Percentiles rank a stretch among this genome's conserved stretches.
Evolutionary conservation across 129 eudicot species (phyloP).

Genomic region (Tanacetum coccineum): DNA sequence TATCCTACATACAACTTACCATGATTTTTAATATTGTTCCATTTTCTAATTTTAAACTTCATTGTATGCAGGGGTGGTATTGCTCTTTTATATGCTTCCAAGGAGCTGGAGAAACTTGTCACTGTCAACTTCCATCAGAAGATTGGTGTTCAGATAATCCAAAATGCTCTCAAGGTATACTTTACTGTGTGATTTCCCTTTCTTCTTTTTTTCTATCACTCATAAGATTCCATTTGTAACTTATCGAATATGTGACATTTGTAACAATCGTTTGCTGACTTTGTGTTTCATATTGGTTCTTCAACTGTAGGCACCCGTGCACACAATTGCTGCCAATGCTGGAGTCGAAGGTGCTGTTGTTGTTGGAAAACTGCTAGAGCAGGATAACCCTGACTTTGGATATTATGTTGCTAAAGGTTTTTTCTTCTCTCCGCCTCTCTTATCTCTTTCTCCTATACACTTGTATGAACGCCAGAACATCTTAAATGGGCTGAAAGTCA

Average conservation of each 20-base stretch:
- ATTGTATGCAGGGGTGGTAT: too few relatives aligned
- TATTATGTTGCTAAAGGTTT: slow-evolving; percentile 81
- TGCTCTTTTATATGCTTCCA: slow-evolving; percentile 73
- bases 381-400: slow-evolving; percentile 66
- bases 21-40: too few relatives aligned
- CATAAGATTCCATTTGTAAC: too few relatives aligned
- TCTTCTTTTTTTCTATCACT: neutral
- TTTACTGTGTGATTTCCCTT: neutral
- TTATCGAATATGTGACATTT: too few relatives aligned
- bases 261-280: slow-evolving; percentile 15
- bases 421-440: neutral
- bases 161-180: slow-evolving; percentile 61
- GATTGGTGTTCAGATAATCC: slow-evolving; percentile 70
- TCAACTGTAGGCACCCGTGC: too few relatives aligned
- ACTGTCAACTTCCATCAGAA: slow-evolving; percentile 70
- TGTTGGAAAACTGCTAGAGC: slow-evolving; percentile 69
- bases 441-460: neutral
- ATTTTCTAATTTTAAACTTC: too few relatives aligned
- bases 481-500: too few relatives aligned
- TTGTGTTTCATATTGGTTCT: too few relatives aligned
- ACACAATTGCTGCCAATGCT: too few relatives aligned
- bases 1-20: too few relatives aligned
- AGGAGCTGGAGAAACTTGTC: slow-evolving; percentile 53
- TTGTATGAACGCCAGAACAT: neutral
- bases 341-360: too few relatives aligned